Base-by-base conservation (phyloP, 208 protist genomes). In the Phytomonas francai region DNA sequence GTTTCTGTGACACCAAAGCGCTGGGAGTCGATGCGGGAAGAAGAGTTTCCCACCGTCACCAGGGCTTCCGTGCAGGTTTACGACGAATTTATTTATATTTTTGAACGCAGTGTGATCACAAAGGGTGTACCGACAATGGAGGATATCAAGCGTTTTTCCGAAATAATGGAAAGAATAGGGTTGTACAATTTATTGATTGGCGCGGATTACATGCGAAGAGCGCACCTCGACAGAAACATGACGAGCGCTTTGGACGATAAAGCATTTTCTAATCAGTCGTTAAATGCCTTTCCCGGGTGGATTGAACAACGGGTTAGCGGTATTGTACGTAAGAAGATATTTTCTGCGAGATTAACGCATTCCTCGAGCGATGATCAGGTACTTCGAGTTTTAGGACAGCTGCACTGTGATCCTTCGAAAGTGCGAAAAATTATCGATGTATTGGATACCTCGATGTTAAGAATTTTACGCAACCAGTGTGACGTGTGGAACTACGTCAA, bases 151-250 rank as follows among this genome's bases (percentile, higher is more conserved):
- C 65, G 74, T 12, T 79, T 92, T 27, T 27, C 33, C 36, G 34
- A 76, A 7, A 71, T 57, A 2, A 67, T 92, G 32, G 34, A 68
- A 1, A 71, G 59, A 31, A 72, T 78, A 12, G 87, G 87, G 0
- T 72, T 92, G 2, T 89, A 87, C 70, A 86, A 74, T 61, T 39
- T 92, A 31, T 73, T 92, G 45, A 32, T 76, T 14, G 87, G 84
- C 3, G 79, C 72, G 5, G 59, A 69, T 27, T 63, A 85, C 11
- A 79, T 88, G 67, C 63, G 76, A 30, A 63, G 67, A 28, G 69
- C 73, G 4, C 84, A 92, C 63, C 51, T 89, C 16, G 36, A 60
- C 6, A 54, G 36, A 3, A 2, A 34, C 25, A 36, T 61, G 42
- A 27, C 57, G 14, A 51, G 73, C 61, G 69, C 70, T 2, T 49